Percentiles rank a stretch among this genome's conserved stretches.
Conservation (phyloP, 2,329 filamentous ascomycete genomes). For the Aspergillus sp. region DNA sequence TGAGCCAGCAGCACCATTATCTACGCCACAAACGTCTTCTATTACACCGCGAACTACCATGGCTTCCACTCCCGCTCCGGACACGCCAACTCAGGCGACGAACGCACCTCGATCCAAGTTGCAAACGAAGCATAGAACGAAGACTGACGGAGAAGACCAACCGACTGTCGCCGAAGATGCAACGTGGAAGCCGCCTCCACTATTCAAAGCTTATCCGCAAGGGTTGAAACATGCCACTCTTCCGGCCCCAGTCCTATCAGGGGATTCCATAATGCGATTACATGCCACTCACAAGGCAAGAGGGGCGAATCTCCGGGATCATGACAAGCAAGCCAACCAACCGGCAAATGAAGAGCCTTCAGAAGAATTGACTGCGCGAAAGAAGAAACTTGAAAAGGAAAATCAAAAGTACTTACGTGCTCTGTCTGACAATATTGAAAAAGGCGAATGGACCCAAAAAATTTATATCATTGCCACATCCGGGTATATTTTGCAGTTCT, state of each 20-base stretch:
- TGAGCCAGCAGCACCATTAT: slow-evolving; percentile 23
- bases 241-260: slow-evolving; percentile 64
- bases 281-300: slow-evolving; percentile 34
- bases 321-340: slow-evolving; percentile 13
- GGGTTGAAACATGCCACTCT: slow-evolving; percentile 73
- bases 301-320: slow-evolving; percentile 11
- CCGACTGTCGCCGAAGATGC: slow-evolving; percentile 23
- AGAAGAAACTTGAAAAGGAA: slow-evolving; percentile 36
- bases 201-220: slow-evolving; percentile 87
- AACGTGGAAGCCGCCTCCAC: slow-evolving; percentile 67
- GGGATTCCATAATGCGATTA: slow-evolving; percentile 67
- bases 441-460: slow-evolving; percentile 45
- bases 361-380: slow-evolving; percentile 24
- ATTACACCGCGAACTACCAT: slow-evolving; percentile 30
- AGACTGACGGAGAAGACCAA: slow-evolving; percentile 25
- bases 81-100: slow-evolving; percentile 23
- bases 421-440: slow-evolving; percentile 38
- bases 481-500: slow-evolving; percentile 49
- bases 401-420: slow-evolving; percentile 36
- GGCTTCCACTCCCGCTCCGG: slow-evolving; percentile 24
- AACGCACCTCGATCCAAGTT: slow-evolving; percentile 19
- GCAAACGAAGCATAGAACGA: slow-evolving; percentile 22
- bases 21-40: slow-evolving; percentile 27
- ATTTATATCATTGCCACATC: slow-evolving; percentile 46
- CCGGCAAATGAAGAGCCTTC: slow-evolving; percentile 20